phyloP scores from a whole-genome alignment of 2,329 filamentous ascomycete genomes.

The Talaromyces islandicus region DNA sequence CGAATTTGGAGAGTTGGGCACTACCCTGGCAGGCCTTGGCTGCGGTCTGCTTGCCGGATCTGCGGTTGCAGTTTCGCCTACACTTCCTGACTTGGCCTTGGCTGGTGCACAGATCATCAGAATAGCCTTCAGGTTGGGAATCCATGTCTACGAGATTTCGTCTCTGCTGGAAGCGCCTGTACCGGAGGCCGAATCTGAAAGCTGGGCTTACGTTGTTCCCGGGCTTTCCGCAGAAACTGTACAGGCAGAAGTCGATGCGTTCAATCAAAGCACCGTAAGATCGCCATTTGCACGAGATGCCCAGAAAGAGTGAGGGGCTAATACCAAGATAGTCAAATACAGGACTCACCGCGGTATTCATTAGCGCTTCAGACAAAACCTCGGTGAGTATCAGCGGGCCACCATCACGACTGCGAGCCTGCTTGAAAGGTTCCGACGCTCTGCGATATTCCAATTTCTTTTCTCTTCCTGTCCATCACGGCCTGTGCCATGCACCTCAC shows the following conservation, averaged over 20 bases:
- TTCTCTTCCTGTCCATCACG: slow-evolving; percentile 21
- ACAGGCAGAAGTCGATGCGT: slow-evolving; percentile 20
- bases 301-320: neutral
- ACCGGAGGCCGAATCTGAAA: slow-evolving; percentile 6
- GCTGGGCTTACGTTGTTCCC: slow-evolving; percentile 23
- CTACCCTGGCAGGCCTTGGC: slow-evolving; percentile 37
- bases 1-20: neutral
- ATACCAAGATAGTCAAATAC: slow-evolving; percentile 13
- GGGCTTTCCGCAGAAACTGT: slow-evolving; percentile 16
- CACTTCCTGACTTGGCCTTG: slow-evolving; percentile 34
- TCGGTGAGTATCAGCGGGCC: slow-evolving; percentile 23
- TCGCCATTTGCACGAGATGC: neutral
- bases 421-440: slow-evolving; percentile 17
- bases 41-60: slow-evolving; percentile 41
- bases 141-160: slow-evolving; percentile 39
- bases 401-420: slow-evolving; percentile 17
- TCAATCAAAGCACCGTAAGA: neutral
- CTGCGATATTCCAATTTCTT: slow-evolving; percentile 17
- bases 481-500: slow-evolving; percentile 36
- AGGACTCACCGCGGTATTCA: slow-evolving; percentile 8
- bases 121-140: slow-evolving; percentile 43
- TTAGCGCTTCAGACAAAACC: slow-evolving; percentile 16
- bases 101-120: slow-evolving; percentile 39
- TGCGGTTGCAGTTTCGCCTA: slow-evolving; percentile 37
- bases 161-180: slow-evolving; percentile 31